phyloP scores from a whole-genome alignment of 192 early-diverging fungal genomes.

The Coemansia sp. region DNA sequence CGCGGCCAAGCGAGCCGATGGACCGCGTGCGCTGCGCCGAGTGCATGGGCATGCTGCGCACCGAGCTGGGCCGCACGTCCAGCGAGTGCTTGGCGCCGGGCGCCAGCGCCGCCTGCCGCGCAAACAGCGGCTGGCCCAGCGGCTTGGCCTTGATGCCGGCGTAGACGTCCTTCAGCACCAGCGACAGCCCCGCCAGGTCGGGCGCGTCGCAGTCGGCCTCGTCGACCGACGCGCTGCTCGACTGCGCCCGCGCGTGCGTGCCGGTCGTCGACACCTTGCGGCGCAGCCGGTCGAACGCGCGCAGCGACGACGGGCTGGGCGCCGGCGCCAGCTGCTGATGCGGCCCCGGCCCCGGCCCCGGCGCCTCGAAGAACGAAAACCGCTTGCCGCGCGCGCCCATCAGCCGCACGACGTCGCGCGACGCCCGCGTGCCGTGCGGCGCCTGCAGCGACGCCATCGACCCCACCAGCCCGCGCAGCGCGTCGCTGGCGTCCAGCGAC shows the following conservation, averaged over 20 bases:
- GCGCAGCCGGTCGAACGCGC: constrained; percentile 50
- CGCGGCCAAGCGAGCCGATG: constrained; percentile 48
- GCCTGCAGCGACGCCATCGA: constrained; percentile 49
- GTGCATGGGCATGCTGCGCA: constrained; percentile 51
- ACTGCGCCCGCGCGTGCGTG: constrained; percentile 38
- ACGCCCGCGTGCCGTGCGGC: constrained; percentile 33
- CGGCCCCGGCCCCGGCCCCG: no score
- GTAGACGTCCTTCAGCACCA: constrained; percentile 54
- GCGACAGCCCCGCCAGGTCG: constrained; percentile 39
- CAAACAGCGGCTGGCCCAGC: constrained; percentile 54
- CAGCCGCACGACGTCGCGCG: constrained; percentile 51
- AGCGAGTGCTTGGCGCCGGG: constrained; percentile 28
- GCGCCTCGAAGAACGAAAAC: constrained; percentile 50
- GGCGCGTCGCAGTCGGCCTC: constrained; percentile 41
- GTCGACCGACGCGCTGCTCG: constrained; percentile 41
- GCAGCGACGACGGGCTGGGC: constrained; percentile 44
- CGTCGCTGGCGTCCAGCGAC: constrained; percentile 46
- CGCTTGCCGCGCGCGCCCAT: constrained; percentile 53
- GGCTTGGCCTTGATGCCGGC: constrained; percentile 51
- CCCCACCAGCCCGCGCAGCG: constrained; percentile 44
- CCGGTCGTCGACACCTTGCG: constrained; percentile 53
- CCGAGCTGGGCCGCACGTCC: constrained; percentile 47
- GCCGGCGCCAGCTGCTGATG: constrained; percentile 7
- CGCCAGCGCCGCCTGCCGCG: constrained; percentile 29
- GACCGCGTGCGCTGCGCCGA: constrained; percentile 48